These are phyloP conservation scores for Sclerotinia spermophila DNA, from an alignment of 2,329 filamentous ascomycete genomes.

Conservation along the genomic window DNA sequence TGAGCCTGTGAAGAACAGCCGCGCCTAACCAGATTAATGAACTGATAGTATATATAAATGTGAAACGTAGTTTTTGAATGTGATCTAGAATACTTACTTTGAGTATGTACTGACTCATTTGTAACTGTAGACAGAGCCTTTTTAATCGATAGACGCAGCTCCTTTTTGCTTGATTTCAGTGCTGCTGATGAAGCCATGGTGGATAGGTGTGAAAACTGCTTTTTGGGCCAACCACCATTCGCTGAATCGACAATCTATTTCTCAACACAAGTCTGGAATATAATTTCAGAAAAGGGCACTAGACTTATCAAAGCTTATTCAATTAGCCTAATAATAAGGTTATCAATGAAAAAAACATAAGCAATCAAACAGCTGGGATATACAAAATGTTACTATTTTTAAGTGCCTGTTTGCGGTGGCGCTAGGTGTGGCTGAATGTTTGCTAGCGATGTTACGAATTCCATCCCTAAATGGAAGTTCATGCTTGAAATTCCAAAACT, in stretches of 20 bases:
- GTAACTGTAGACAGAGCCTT: slow-evolving; percentile 58
- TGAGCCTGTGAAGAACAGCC: slow-evolving; percentile 60
- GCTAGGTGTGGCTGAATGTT: slow-evolving; percentile 12
- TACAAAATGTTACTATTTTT: neutral
- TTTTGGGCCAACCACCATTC: neutral
- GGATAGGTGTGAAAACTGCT: neutral
- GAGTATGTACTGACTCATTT: slow-evolving; percentile 57
- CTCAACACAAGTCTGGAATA: neutral
- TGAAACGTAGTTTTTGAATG: slow-evolving; percentile 9
- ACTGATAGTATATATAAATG: slow-evolving; percentile 17
- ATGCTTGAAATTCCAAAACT: slow-evolving; percentile 4
- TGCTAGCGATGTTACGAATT: slow-evolving; percentile 13
- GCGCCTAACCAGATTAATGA: slow-evolving; percentile 48
- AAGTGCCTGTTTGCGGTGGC: neutral
- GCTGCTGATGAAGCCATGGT: slow-evolving; percentile 36
- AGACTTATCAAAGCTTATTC: slow-evolving; percentile 2
- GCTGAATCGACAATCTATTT: neutral
- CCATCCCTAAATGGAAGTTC: slow-evolving; percentile 15
- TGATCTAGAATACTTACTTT: slow-evolving; percentile 57
- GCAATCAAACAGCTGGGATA: neutral
- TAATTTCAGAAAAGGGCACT: neutral
- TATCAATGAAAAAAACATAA: neutral
- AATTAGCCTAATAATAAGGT: neutral
- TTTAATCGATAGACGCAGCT: slow-evolving; percentile 69
- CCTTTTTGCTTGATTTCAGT: slow-evolving; percentile 68